These are phyloP conservation scores for Backusella australiensis DNA, from an alignment of 192 early-diverging fungal species.

Conservation along the genomic window DNA sequence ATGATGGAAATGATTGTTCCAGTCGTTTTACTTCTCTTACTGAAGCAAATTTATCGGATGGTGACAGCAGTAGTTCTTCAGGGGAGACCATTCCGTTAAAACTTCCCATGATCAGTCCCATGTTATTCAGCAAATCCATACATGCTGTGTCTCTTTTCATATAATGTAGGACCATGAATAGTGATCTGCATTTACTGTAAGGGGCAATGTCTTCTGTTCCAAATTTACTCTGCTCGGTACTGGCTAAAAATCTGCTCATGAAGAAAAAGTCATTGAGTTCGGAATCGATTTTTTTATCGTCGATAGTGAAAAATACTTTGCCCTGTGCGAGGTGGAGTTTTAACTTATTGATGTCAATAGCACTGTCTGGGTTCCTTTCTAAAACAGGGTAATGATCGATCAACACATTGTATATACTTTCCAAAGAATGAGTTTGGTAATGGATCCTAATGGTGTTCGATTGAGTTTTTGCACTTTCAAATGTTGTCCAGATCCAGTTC, in stretches of 20 bases:
- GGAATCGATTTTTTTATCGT: not conserved
- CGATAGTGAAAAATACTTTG: not conserved
- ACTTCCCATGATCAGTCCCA: not conserved
- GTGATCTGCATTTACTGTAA: not conserved
- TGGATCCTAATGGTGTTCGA: not conserved
- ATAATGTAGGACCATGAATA: conserved; percentile 1
- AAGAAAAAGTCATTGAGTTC: not conserved
- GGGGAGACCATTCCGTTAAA: not conserved
- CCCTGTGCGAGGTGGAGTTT: not conserved
- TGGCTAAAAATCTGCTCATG: not conserved
- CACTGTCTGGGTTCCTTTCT: not conserved
- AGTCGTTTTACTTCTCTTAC: not conserved
- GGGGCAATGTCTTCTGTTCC: not conserved
- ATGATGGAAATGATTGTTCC: not conserved
- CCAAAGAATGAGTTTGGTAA: not conserved
- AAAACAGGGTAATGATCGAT: not conserved
- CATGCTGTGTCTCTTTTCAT: not conserved
- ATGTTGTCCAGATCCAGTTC: not conserved
- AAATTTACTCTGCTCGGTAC: not conserved
- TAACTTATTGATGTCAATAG: not conserved
- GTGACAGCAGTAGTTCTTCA: not conserved
- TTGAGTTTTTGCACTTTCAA: not conserved
- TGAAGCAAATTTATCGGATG: not conserved
- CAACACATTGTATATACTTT: not conserved
- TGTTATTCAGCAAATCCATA: not conserved